These are phyloP conservation scores for Sporothrix phasma DNA, from an alignment of 2,329 filamentous ascomycete genomes.

Conservation along the genomic window DNA sequence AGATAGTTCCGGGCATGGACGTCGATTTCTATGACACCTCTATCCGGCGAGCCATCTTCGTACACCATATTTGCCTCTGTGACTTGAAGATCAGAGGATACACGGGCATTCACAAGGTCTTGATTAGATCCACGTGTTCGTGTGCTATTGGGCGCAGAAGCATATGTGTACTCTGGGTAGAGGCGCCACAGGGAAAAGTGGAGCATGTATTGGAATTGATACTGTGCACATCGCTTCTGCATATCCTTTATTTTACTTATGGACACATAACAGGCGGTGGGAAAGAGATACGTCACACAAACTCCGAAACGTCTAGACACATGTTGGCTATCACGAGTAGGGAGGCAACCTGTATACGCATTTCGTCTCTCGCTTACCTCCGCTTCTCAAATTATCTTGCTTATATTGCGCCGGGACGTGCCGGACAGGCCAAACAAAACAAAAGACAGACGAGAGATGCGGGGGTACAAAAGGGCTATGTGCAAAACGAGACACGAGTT, in stretches of 20 bases:
- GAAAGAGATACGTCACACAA: neutral
- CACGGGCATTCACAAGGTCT: neutral
- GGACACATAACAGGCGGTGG: neutral
- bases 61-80: neutral
- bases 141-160: neutral
- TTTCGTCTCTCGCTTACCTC: neutral
- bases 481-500: neutral
- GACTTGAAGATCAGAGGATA: neutral
- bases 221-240: neutral
- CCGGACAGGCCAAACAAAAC: too few species aligned
- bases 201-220: neutral
- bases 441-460: neutral
- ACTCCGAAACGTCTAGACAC: neutral
- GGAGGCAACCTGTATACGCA: neutral
- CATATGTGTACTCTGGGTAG: neutral
- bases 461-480: neutral
- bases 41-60: too few species aligned
- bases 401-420: neutral
- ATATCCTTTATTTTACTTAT: neutral
- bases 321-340: neutral
- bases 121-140: neutral
- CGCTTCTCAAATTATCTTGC: neutral
- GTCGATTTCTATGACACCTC: neutral
- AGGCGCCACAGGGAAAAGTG: neutral
- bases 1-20: neutral